These are phyloP conservation scores for Sorghum bicolor DNA, from an alignment of 176 grass and related monocot genomes.

Conservation along the genomic window Sorghum_bicolor_NCBIv3 NC_012871.2:13544001-13544500, in stretches of 20 bases:
- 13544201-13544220: constrained; percentile 3
- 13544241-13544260: background rate
- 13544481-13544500: constrained; percentile 44
- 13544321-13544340: background rate
- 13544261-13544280: background rate
- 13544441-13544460: constrained; percentile 41
- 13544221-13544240: constrained; percentile 5
- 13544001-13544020: too few relatives aligned
- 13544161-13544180: background rate
- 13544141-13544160: constrained; percentile 15
- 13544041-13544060: too few relatives aligned
- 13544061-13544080: too few relatives aligned
- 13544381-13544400: constrained; percentile 38
- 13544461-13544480: constrained; percentile 36
- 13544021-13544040: too few relatives aligned
- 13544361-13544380: background rate
- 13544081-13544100: too few relatives aligned
- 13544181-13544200: background rate
- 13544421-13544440: constrained; percentile 39
- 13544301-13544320: background rate
- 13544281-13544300: too few relatives aligned
- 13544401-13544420: constrained; percentile 38
- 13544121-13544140: background rate
- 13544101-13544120: constrained; percentile 21
- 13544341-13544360: too few relatives aligned